Evolutionary conservation across 441 rosid species (phyloP), one percentile per base, ranked within the genome.

Genomic region (Corymbia citriodora): DNA sequence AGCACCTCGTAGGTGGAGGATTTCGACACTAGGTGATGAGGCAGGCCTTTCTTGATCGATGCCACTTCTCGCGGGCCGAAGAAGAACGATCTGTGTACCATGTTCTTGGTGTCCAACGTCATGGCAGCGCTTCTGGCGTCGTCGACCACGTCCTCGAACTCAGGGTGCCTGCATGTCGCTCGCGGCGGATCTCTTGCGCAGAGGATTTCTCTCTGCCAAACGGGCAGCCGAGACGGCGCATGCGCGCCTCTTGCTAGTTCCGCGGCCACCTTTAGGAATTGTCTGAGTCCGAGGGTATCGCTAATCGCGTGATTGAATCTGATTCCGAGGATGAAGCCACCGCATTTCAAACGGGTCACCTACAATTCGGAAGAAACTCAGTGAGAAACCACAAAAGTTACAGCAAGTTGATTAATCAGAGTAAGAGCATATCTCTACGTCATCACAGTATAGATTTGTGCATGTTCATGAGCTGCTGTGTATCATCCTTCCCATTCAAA

Each of bases 1-100:
- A 95, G 65, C 6, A 57, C 49, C n/a, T 95, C 96, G 11, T 93
- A 59, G 6, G 61, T 55, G 3, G 96, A 91, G 90, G 90, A 93
- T 10, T 31, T 61, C 31, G 31, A 12, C 31, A 27, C 16, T 5
- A 86, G 33, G 14, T 61, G 17, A n/a, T 61, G 68, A 61, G 68
- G 31, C 4, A 61, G 68, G 68, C 68, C 31, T 61, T 61, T 61
- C 68, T 61, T 61, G 68, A 61, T 63, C 13, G 70, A 63, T n/a
- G 70, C 70, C 70, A 63, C 4, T 63, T 63, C 70, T 0, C 16
- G 70, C 33, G 1, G 17, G 17, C 70, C 70, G 2, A 63, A 63
- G 27, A 63, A 63, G 70, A 63, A 63, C 31, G 70, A 63, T 29
- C 70, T 29, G 33, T 29, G 70, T 1, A 6, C 70, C 70, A 63